Percentiles rank a stretch among this genome's conserved stretches.
These are phyloP conservation scores for Eutrema japonicum DNA, from an alignment of 345 rosid genomes.

Conservation along the genomic window DNA sequence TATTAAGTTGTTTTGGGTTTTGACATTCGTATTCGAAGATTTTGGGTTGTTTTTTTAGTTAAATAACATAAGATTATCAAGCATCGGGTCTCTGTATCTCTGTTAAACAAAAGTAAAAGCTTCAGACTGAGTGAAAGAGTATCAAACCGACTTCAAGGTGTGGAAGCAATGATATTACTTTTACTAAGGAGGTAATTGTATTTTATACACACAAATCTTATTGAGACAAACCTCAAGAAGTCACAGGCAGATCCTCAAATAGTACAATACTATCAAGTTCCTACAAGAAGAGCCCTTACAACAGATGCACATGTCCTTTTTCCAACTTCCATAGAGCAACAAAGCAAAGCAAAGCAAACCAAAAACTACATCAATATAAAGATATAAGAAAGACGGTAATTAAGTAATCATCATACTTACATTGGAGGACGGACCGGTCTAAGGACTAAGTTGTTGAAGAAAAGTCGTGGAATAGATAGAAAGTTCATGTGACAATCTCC, in stretches of 20 bases:
- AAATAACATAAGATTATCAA: not conserved
- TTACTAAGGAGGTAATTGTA: not conserved
- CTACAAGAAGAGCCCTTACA: conserved; percentile 14
- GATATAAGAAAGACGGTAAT: not conserved
- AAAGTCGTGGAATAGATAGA: conserved; percentile 21
- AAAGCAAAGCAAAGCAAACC: conserved; percentile 15
- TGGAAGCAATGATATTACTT: not conserved
- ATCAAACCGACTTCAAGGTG: not conserved
- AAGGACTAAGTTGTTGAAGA: not conserved
- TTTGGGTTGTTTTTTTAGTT: too few species aligned
- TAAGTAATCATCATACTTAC: conserved; percentile 16
- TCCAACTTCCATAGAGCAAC: conserved; percentile 16
- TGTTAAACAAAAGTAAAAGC: not conserved
- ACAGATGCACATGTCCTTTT: not conserved
- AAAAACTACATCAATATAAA: conserved; percentile 21
- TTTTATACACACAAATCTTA: conserved; percentile 20
- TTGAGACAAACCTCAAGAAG: conserved; percentile 16
- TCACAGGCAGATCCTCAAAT: conserved; percentile 10
- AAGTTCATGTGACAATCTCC: conserved; percentile 68
- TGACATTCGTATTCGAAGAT: too few species aligned
- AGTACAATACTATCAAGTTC: conserved; percentile 28
- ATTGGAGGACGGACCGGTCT: conserved; percentile 9
- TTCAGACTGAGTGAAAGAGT: not conserved
- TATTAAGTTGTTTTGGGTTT: not conserved
- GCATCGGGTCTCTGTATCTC: not conserved